phyloP scores from a whole-genome alignment of 1,139 yeast species.

The Pichia sp. region DNA sequence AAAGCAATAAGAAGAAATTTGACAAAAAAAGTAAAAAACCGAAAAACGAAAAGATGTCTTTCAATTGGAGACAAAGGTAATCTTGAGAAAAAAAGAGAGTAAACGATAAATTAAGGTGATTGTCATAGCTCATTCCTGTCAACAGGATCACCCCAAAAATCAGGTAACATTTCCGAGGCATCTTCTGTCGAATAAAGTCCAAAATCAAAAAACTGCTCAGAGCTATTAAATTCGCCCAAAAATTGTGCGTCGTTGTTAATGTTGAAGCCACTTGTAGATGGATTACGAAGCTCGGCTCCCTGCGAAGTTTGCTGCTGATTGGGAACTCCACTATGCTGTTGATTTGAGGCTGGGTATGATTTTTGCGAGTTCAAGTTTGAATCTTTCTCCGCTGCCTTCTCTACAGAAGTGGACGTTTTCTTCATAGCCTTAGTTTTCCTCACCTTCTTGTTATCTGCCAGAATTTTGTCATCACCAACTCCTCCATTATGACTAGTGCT shows the following conservation, averaged over 20 bases:
- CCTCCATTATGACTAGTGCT: not conserved
- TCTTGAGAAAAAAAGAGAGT: not conserved
- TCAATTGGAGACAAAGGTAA: not conserved
- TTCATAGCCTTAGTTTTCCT: not conserved
- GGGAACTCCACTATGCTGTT: not conserved
- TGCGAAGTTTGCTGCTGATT: not conserved
- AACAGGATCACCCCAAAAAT: conserved; percentile 50
- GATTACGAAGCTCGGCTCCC: not conserved
- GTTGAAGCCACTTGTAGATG: conserved; percentile 1
- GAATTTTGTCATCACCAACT: not conserved
- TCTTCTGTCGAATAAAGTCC: conserved; percentile 44
- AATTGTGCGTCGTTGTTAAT: conserved; percentile 24
- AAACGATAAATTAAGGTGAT: not conserved
- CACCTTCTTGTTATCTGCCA: not conserved
- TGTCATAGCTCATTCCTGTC: conserved; percentile 35
- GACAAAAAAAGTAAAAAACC: not conserved
- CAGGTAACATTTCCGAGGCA: conserved; percentile 28
- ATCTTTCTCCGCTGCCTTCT: not conserved
- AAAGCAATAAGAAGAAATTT: not conserved
- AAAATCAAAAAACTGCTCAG: conserved; percentile 49
- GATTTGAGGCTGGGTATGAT: not conserved
- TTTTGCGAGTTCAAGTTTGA: not conserved
- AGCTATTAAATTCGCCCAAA: conserved; percentile 29
- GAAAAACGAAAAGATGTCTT: not conserved
- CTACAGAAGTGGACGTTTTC: not conserved